A percentile compares a stretch with the other conserved stretches of the same genome.
Conservation (phyloP, 2,329 filamentous ascomycete genomes). For the Penicillium glabrum region DNA sequence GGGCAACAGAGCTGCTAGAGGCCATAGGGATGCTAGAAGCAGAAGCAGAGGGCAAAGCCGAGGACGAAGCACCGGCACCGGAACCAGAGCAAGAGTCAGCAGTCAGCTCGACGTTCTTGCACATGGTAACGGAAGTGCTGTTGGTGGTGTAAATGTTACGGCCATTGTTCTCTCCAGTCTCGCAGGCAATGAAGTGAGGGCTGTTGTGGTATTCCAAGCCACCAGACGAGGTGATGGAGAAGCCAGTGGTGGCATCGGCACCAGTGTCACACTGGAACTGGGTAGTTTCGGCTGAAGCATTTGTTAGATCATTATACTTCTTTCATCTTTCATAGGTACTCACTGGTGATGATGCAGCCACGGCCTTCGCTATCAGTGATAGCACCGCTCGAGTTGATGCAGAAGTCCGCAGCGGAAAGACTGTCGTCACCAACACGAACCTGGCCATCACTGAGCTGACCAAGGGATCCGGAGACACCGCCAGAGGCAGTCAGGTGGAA, state of each 20-base stretch:
- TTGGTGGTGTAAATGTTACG: conserved; percentile 45
- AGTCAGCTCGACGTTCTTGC: conserved; percentile 33
- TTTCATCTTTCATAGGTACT: conserved; percentile 20
- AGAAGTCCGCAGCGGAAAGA: conserved; percentile 52
- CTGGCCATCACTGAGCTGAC: conserved; percentile 63
- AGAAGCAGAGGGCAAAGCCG: background rate
- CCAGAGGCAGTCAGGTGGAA: conserved; percentile 56
- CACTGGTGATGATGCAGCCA: conserved; percentile 65
- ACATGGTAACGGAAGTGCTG: conserved; percentile 31
- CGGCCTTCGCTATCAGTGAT: conserved; percentile 58
- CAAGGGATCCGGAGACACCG: conserved; percentile 53
- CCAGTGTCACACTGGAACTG: conserved; percentile 63
- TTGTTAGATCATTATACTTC: conserved; percentile 10
- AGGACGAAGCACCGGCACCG: conserved; percentile 12
- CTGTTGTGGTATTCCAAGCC: conserved; percentile 54
- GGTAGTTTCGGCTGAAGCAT: conserved; percentile 50
- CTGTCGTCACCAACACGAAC: conserved; percentile 55
- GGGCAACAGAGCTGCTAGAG: background rate
- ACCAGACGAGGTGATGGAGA: conserved; percentile 56
- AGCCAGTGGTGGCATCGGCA: conserved; percentile 54
- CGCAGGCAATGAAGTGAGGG: conserved; percentile 60
- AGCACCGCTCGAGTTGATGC: conserved; percentile 52
- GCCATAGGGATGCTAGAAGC: background rate
- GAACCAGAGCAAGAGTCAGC: conserved; percentile 38
- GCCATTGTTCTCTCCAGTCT: conserved; percentile 48